Evolutionary conservation across 495 filamentous ascomycete species (phyloP).

Genomic region (Neurospora discreta): DNA sequence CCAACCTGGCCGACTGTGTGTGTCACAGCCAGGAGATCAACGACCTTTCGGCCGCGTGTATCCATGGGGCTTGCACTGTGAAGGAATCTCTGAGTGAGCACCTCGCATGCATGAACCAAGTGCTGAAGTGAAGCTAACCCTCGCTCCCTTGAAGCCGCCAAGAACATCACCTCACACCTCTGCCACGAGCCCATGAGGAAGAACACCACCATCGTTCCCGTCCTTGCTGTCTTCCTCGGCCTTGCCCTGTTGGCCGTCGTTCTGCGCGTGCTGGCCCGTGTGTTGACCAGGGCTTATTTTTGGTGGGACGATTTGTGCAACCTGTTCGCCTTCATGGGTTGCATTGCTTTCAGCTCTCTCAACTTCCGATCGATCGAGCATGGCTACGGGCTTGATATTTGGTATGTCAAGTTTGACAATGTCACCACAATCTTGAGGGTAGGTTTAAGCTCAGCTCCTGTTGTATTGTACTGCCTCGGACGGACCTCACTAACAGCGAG

Average conservation of each 20-base stretch:
- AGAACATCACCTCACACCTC: slow-evolving; percentile 10
- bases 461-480: not conserved
- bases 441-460: not conserved
- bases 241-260: slow-evolving; percentile 14
- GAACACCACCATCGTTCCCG: slow-evolving; percentile 7
- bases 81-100: slow-evolving; percentile 12
- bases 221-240: slow-evolving; percentile 12
- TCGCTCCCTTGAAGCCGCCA: slow-evolving; percentile 7
- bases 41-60: slow-evolving; percentile 2
- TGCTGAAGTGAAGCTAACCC: not conserved
- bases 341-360: slow-evolving; percentile 8
- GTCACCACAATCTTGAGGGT: slow-evolving; percentile 23
- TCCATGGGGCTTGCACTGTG: slow-evolving; percentile 7
- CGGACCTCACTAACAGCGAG: not conserved
- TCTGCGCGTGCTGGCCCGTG: slow-evolving; percentile 16
- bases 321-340: slow-evolving; percentile 16
- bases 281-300: slow-evolving; percentile 20
- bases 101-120: not conserved
- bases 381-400: slow-evolving; percentile 37
- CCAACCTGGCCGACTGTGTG: slow-evolving; percentile 10
- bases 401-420: slow-evolving; percentile 35
- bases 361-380: slow-evolving; percentile 23
- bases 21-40: slow-evolving; percentile 7
- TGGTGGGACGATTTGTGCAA: slow-evolving; percentile 25
- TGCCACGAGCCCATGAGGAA: slow-evolving; percentile 1